Percentiles rank a stretch among this genome's conserved stretches.
These are phyloP conservation scores for Scleroderma bovista DNA, from an alignment of 768 basidiomycete genomes.

Conservation along the genomic window DNA sequence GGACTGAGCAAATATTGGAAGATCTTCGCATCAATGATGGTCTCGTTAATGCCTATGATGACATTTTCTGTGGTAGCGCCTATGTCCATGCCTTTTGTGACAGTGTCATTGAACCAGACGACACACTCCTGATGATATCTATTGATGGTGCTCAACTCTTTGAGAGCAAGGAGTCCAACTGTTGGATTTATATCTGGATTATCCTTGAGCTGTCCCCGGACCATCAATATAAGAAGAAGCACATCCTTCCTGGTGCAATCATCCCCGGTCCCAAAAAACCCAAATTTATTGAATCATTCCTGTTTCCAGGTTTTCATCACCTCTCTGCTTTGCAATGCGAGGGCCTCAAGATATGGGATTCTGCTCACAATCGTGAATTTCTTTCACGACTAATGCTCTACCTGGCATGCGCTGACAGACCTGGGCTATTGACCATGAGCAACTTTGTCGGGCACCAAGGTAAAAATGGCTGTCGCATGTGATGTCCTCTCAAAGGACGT, in stretches of 20 bases:
- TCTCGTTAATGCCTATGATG: neutral
- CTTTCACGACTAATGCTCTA: constrained; percentile 11
- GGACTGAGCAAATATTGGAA: neutral
- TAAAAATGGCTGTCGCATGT: constrained; percentile 16
- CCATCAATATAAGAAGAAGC: constrained; percentile 8
- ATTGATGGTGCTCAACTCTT: constrained; percentile 36
- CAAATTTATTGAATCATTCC: constrained; percentile 23
- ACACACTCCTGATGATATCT: constrained; percentile 31
- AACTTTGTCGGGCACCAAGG: constrained; percentile 34
- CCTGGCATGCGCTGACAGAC: constrained; percentile 28
- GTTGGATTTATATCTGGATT: constrained; percentile 28
- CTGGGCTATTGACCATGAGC: constrained; percentile 24
- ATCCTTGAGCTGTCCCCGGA: constrained; percentile 28
- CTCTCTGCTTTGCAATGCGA: constrained; percentile 13
- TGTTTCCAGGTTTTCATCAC: constrained; percentile 12
- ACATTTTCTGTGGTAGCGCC: neutral
- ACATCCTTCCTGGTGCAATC: constrained; percentile 24
- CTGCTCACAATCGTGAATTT: neutral
- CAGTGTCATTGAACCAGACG: constrained; percentile 8
- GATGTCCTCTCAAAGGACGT: constrained; percentile 26
- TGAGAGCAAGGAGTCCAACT: constrained; percentile 25
- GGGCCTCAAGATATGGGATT: constrained; percentile 19
- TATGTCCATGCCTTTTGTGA: neutral
- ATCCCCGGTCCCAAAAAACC: constrained; percentile 33
- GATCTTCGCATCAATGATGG: neutral